phyloP scores from a whole-genome alignment of 2,329 filamentous ascomycete genomes.

The Fusarium sulawesiense region DNA sequence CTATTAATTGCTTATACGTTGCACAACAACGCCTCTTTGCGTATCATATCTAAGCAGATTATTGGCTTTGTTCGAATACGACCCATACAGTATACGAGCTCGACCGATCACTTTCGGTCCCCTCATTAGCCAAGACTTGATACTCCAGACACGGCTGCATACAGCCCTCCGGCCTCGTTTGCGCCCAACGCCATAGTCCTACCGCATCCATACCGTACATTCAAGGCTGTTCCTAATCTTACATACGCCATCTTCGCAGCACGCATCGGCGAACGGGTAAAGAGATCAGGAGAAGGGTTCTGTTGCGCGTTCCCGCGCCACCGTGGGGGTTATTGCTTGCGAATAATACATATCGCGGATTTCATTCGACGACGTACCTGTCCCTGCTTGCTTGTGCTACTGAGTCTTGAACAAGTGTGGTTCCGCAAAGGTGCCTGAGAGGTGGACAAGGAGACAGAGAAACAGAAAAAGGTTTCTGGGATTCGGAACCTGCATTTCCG shows the following conservation, averaged over 20 bases:
- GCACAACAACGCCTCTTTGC: slow-evolving; percentile 42
- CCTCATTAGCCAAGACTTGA: slow-evolving; percentile 37
- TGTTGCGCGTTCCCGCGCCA: slow-evolving; percentile 38
- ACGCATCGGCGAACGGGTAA: slow-evolving; percentile 29
- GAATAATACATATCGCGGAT: slow-evolving; percentile 30
- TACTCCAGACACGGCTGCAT: slow-evolving; percentile 43
- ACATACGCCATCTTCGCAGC: slow-evolving; percentile 33
- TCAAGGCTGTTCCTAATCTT: slow-evolving; percentile 17
- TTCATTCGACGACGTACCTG: slow-evolving; percentile 39
- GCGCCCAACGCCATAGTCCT: slow-evolving; percentile 41
- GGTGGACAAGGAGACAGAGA: slow-evolving; percentile 38
- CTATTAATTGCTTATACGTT: slow-evolving; percentile 42
- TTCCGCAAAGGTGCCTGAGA: slow-evolving; percentile 48
- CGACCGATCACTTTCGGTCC: slow-evolving; percentile 44
- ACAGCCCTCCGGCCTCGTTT: slow-evolving; percentile 37
- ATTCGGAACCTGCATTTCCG: slow-evolving; percentile 50
- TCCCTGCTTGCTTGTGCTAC: slow-evolving; percentile 49
- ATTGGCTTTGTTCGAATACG: slow-evolving; percentile 42
- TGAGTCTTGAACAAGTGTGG: slow-evolving; percentile 50
- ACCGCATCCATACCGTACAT: slow-evolving; percentile 34
- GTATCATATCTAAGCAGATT: slow-evolving; percentile 39
- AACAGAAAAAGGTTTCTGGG: slow-evolving; percentile 41
- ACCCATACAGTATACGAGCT: slow-evolving; percentile 50
- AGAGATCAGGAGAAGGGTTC: slow-evolving; percentile 28
- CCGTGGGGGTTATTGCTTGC: slow-evolving; percentile 37